Evolutionary conservation across 2,329 filamentous ascomycete species (phyloP), one percentile per base, ranked within the genome.

Genomic region (Neofusicoccum laricinum): DNA sequence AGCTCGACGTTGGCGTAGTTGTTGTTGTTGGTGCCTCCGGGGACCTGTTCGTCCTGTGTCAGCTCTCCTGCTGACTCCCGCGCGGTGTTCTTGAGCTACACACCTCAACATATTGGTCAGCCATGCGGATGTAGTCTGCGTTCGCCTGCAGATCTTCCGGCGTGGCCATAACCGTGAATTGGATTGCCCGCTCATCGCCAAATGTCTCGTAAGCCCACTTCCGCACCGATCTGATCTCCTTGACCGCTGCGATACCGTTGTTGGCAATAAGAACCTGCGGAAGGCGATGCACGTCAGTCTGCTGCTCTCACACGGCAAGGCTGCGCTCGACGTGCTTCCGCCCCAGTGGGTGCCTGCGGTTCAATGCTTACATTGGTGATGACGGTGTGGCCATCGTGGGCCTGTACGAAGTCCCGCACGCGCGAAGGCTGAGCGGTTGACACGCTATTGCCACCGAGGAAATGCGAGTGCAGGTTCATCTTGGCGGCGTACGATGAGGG

Each of bases 191-290:
- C 84, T 99, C 95, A 81, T 99, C 93, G 82, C 95, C 94, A 77
- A 99, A 99, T 7, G 92, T 96, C 82, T 99, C 95, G 88, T 99
- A 99, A 67, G 95, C 95, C 95, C 95, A 99, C 93, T 98, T 99
- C 80, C 95, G 91, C 76, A 99, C 94, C 66, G 94, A 98, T 79
- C 95, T 89, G 77, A 99, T 99, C 81, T 99, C 95, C 82, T 99
- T 99, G 79, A 99, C 95, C 76, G 95, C 95, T 59, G 95, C 95
- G 79, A 99, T 99, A 86, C 95, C 95, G 83, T 99, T 99, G 85
- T 99, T 99, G 78, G 95, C 95, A 80, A 99, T 99, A 69, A 99
- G 86, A 63, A 98, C 93, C 94, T 98, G 71, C 8, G 14, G 12
- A 46, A 36, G 21, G n/a, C 21, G 4, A 7, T 11, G 14, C 32